Evolutionary conservation across 1,139 yeast species (phyloP).

Genomic region (Taphrina flavorubra): DNA sequence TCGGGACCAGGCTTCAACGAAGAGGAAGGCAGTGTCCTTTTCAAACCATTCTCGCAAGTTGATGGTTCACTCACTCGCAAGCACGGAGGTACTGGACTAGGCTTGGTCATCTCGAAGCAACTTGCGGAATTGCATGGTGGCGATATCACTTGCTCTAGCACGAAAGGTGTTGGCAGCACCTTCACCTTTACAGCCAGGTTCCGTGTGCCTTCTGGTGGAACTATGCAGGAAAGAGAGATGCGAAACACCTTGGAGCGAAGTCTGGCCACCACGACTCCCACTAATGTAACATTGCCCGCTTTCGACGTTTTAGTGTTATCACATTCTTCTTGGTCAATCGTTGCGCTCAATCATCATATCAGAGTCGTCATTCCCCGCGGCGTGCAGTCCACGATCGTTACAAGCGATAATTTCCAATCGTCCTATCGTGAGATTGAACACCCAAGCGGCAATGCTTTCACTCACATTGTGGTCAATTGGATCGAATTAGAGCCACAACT

Average conservation of each 20-base stretch:
- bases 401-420: conserved; percentile 42
- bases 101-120: conserved; percentile 89
- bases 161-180: conserved; percentile 78
- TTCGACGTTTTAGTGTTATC: conserved; percentile 49
- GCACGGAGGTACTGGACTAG: conserved; percentile 64
- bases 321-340: conserved; percentile 49
- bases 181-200: conserved; percentile 56
- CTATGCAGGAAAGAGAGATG: conserved; percentile 37
- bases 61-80: conserved; percentile 54
- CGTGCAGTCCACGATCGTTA: conserved; percentile 42
- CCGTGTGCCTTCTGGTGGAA: conserved; percentile 47
- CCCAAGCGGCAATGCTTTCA: conserved; percentile 46
- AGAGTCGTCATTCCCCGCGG: conserved; percentile 48
- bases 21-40: conserved; percentile 63
- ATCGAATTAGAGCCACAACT: conserved; percentile 47
- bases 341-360: conserved; percentile 51
- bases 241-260: conserved; percentile 38
- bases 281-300: neutral
- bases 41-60: conserved; percentile 93
- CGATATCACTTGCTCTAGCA: conserved; percentile 66
- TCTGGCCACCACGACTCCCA: neutral
- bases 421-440: conserved; percentile 37
- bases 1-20: conserved; percentile 88
- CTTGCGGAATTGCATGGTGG: conserved; percentile 80
- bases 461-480: conserved; percentile 51